These are phyloP conservation scores for Xanthoceras sorbifolium DNA, from an alignment of 345 rosid species.

Conservation along the genomic window DNA sequence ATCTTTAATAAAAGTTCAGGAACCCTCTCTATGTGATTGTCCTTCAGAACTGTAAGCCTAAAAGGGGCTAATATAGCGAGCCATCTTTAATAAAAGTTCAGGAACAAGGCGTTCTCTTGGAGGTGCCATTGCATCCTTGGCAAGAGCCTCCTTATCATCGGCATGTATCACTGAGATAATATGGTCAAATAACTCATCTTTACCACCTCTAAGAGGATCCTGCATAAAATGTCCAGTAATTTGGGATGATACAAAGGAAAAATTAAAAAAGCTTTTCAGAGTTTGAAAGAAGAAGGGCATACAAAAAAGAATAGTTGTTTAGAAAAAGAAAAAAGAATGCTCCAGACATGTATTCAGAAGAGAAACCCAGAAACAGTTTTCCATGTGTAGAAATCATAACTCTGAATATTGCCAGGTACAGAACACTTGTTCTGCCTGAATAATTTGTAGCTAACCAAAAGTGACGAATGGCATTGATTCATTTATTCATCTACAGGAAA, in stretches of 20 bases:
- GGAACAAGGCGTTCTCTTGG: constrained; percentile 84
- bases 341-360: background rate
- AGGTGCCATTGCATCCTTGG: constrained; percentile 59
- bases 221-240: constrained; percentile 20
- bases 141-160: constrained; percentile 57
- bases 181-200: constrained; percentile 75
- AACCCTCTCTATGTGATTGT: no score
- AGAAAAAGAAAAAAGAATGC: background rate
- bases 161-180: constrained; percentile 68
- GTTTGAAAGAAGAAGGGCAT: background rate
- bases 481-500: background rate
- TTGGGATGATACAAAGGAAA: background rate
- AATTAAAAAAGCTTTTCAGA: background rate
- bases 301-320: background rate
- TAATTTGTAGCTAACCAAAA: background rate
- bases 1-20: no score
- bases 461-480: background rate
- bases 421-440: background rate
- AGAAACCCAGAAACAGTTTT: background rate
- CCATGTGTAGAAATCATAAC: background rate
- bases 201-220: constrained; percentile 98
- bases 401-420: background rate
- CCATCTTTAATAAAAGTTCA: constrained; percentile 62
- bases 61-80: constrained; percentile 80
- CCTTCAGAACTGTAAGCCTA: constrained; percentile 24